phyloP scores from a whole-genome alignment of 1,284 basidiomycete species.

The Peniophora sp. region DNA sequence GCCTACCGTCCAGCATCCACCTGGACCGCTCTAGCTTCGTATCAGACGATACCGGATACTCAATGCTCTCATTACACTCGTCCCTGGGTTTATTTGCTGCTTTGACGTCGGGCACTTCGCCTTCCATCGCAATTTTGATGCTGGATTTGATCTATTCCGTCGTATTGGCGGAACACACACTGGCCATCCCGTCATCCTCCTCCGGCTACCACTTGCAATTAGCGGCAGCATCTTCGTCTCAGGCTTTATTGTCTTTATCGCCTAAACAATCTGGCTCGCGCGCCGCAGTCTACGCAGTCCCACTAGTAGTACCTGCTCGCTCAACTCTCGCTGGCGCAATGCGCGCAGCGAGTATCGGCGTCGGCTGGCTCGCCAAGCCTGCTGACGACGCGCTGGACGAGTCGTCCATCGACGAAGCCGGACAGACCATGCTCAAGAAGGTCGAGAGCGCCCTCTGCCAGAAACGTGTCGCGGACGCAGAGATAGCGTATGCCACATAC shows the following conservation, averaged over 20 bases:
- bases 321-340: constrained; percentile 60
- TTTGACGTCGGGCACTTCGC: constrained; percentile 26
- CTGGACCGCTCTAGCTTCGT: background rate
- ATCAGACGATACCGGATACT: background rate
- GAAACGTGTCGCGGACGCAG: background rate
- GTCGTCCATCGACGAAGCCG: background rate
- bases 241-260: constrained; percentile 49
- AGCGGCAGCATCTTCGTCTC: constrained; percentile 27
- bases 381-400: background rate
- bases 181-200: constrained; percentile 41
- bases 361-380: constrained; percentile 36
- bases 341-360: constrained; percentile 38
- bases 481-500: background rate
- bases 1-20: constrained; percentile 27
- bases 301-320: constrained; percentile 36
- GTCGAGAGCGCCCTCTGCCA: background rate
- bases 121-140: constrained; percentile 38
- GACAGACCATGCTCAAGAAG: background rate
- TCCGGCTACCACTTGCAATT: constrained; percentile 26
- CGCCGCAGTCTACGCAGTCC: constrained; percentile 51
- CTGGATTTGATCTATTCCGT: constrained; percentile 72
- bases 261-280: constrained; percentile 27
- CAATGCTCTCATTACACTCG: background rate
- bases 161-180: constrained; percentile 45
- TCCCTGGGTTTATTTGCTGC: background rate